These are phyloP conservation scores for Coniochaeta prunicola DNA, from an alignment of 2,329 filamentous ascomycete species.

Conservation along the genomic window DNA sequence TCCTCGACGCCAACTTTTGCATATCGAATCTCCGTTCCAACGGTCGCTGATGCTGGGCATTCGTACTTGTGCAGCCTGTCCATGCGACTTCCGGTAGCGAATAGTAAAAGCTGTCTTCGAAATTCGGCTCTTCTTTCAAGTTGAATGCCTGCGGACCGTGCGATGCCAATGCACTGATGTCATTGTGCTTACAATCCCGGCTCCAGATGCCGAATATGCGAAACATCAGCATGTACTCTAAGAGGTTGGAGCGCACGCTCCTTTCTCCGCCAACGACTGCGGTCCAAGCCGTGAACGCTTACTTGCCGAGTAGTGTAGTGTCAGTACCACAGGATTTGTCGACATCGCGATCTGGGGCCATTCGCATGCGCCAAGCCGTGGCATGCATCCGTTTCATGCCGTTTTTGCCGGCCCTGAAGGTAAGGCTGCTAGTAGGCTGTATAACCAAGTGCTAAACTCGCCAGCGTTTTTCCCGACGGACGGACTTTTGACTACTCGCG, in stretches of 20 bases:
- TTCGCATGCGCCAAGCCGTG: not conserved
- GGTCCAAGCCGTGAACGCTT: not conserved
- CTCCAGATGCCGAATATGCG: not conserved
- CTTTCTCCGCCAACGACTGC: not conserved
- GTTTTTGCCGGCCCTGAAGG: not conserved
- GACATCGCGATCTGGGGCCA: not conserved
- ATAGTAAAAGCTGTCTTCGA: not conserved
- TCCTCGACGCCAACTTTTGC: not conserved
- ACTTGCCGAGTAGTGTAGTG: not conserved
- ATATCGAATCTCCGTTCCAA: too few species aligned
- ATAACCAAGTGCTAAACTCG: not conserved
- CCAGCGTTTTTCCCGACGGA: not conserved
- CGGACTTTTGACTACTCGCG: not conserved
- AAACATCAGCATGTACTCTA: not conserved
- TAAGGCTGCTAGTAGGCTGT: not conserved
- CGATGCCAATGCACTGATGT: not conserved
- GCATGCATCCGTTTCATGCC: not conserved
- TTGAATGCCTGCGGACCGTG: not conserved
- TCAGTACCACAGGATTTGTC: not conserved
- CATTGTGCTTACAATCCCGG: not conserved
- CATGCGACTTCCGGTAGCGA: not conserved
- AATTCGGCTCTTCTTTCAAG: not conserved
- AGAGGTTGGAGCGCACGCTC: not conserved
- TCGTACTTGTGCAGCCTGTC: not conserved
- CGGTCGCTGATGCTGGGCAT: not conserved